Base-by-base conservation (phyloP, 1,139 yeast genomes). In the Lodderomyces parapsilosis region DNA sequence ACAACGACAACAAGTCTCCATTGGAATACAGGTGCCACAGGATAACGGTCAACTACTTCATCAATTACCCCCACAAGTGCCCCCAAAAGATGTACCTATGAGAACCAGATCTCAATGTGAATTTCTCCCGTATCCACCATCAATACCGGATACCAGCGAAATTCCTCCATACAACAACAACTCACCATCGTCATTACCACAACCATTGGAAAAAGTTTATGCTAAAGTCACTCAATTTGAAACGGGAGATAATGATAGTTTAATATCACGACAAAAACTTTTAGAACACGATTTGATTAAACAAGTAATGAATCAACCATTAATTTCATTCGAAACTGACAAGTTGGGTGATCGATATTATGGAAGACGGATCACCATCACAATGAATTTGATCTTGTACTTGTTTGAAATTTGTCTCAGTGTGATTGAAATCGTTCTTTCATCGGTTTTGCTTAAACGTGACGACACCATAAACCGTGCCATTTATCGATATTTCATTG, bases 401-500 rank as follows among this genome's bases (percentile, higher is more conserved):
- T 39, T 65, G 3, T 56, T 70, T 38, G 77, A 73, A 49, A 52
- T 68, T 25, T 48, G 63, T 4, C 56, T 65, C 18, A 66, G 71
- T 1, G 58, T 70, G 2, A 58, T 67, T 8, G 58, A 65, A 22
- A 64, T 71, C 10, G 59, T 63, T 0, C 48, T 69, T 14, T 56
- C 68, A 6, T 59, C 65, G 32, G 56, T 65, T 1, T 53, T 67
- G 13, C 48, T 60, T 7, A 50, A 51, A 32, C 42, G 42, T 2
- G 78, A 73, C 48, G 38, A 44, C 4, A 43, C 49, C 10, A 49
- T 63, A 3, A 48, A 54, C 3, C 45, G 44, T 2, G 63, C 65
- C 0, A 56, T 69, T 5, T 72, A 71, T 54, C 52, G 65, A 36
- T 73, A 65, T 46, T 62, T 72, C 43, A 62, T 73, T 20, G 75